phyloP scores from a whole-genome alignment of 2,329 filamentous ascomycete species.

The Aspergillus fischeri region DNA sequence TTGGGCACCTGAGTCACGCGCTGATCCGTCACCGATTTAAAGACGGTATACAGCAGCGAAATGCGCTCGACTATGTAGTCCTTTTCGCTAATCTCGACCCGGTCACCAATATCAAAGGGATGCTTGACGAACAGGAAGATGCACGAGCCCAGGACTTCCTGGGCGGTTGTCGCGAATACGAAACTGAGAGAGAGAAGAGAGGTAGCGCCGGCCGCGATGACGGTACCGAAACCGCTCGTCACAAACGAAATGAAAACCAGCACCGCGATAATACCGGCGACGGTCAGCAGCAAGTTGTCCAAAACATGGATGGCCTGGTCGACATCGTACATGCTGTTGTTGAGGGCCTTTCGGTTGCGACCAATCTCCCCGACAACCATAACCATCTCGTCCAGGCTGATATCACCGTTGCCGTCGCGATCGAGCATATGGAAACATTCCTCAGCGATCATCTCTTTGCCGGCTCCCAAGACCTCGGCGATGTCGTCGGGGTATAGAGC shows the following conservation, averaged over 20 bases:
- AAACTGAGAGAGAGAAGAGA: constrained; percentile 94
- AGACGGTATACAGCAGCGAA: constrained; percentile 87
- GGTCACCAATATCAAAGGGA: constrained; percentile 91
- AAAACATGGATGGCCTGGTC: constrained; percentile 89
- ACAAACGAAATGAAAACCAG: constrained; percentile 91
- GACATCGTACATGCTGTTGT: constrained; percentile 94
- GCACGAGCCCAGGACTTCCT: constrained; percentile 96
- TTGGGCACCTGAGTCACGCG: constrained; percentile 83
- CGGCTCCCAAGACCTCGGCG: constrained; percentile 75
- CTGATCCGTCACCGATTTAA: constrained; percentile 76
- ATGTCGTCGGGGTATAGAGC: constrained; percentile 76
- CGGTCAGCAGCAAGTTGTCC: constrained; percentile 76
- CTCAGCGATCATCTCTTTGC: constrained; percentile 72
- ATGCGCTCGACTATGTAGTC: constrained; percentile 87
- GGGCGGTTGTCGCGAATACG: constrained; percentile 84
- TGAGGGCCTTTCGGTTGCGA: constrained; percentile 81
- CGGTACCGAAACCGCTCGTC: constrained; percentile 77
- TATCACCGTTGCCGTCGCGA: constrained; percentile 84
- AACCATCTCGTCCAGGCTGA: constrained; percentile 93
- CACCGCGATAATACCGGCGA: constrained; percentile 75
- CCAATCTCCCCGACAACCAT: constrained; percentile 79
- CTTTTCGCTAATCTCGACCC: constrained; percentile 70
- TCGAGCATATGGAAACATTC: constrained; percentile 81
- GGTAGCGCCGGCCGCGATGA: constrained; percentile 84
- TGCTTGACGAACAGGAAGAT: constrained; percentile 99